phyloP scores from a whole-genome alignment of 192 early-diverging fungal species.

The Linderina pennispora region DNA sequence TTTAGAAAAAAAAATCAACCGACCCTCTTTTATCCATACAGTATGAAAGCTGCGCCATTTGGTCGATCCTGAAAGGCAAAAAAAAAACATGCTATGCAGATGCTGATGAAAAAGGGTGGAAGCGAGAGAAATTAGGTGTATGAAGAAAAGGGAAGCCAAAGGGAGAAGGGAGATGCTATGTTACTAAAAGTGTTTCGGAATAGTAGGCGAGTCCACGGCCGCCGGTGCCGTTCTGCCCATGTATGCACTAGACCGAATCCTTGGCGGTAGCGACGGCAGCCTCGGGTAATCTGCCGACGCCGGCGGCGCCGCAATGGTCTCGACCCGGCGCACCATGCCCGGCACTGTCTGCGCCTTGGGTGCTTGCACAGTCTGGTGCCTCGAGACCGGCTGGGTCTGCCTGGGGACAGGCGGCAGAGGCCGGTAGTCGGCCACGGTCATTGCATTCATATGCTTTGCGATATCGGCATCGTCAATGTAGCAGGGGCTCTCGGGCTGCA shows the following conservation, averaged over 20 bases:
- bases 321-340: no score
- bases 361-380: background rate
- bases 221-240: constrained; percentile 24
- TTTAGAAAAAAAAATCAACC: background rate
- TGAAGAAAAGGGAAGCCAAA: background rate
- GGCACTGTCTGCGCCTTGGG: no score
- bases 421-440: no score
- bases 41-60: no score
- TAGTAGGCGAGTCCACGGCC: no score
- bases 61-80: no score
- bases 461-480: constrained; percentile 35
- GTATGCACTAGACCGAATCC: constrained; percentile 31
- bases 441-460: no score
- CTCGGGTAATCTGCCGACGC: constrained; percentile 24
- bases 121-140: no score
- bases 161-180: background rate
- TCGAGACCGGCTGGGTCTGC: constrained; percentile 12
- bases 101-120: constrained; percentile 1
- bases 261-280: constrained; percentile 33
- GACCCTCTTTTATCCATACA: no score
- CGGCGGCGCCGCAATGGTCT: no score
- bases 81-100: background rate
- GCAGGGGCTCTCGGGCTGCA: constrained; percentile 13
- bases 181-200: constrained; percentile 3
- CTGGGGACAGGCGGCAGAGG: constrained; percentile 16